These are phyloP conservation scores for Neonothopanus nambi DNA, from an alignment of 1,284 basidiomycete species.

Conservation along the genomic window DNA sequence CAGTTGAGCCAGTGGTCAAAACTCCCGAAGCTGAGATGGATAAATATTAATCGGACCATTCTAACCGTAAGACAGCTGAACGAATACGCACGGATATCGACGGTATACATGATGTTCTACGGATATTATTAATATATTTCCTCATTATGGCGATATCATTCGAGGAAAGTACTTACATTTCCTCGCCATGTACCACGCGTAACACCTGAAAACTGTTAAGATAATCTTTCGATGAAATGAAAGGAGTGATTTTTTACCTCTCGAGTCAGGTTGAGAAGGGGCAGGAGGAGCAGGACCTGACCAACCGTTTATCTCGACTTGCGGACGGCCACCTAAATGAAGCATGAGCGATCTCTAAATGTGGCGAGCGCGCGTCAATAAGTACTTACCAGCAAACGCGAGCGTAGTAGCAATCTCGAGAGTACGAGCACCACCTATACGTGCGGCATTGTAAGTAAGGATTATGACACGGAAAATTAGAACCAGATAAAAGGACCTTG, in stretches of 20 bases:
- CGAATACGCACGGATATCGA: conserved; percentile 31
- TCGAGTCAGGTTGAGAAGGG: conserved; percentile 31
- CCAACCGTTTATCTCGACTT: conserved; percentile 31
- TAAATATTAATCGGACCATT: not conserved
- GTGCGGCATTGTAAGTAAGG: conserved; percentile 2
- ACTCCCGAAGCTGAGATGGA: conserved; percentile 27
- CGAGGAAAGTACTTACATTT: conserved; percentile 26
- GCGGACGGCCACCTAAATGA: conserved; percentile 30
- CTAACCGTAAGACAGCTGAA: not conserved
- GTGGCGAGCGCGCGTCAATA: not conserved
- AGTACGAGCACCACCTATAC: conserved; percentile 31
- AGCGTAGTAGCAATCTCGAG: conserved; percentile 34
- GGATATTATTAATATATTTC: not conserved
- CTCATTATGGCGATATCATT: not conserved
- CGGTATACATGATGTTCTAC: conserved; percentile 34
- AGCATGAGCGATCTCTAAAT: not conserved
- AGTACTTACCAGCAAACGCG: conserved; percentile 33
- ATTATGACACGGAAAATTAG: too few relatives aligned
- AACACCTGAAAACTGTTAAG: conserved; percentile 13
- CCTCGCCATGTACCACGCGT: conserved; percentile 28
- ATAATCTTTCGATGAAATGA: not conserved
- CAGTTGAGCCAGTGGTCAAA: conserved; percentile 26
- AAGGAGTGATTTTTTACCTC: conserved; percentile 13
- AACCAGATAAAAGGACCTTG: conserved; percentile 9
- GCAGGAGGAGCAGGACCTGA: conserved; percentile 28